Evolutionary conservation across 352 stramenopile species (phyloP).

Genomic region (Thraustochytrium sp.): DNA sequence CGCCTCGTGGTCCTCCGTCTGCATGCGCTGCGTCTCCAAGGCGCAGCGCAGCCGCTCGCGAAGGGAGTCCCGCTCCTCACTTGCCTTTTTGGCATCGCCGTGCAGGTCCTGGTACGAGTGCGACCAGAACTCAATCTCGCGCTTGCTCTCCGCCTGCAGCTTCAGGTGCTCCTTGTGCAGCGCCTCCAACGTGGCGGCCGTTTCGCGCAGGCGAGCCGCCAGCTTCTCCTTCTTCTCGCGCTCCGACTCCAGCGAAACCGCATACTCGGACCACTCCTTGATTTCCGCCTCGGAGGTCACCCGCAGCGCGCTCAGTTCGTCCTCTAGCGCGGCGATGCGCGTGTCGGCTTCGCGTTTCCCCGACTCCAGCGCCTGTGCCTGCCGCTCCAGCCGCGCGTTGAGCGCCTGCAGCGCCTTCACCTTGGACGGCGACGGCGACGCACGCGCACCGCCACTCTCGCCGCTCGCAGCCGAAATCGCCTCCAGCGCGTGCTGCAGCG

Average conservation of each 20-base stretch:
- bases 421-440: neutral
- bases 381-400: neutral
- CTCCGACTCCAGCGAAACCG: neutral
- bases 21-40: slow-evolving; percentile 9
- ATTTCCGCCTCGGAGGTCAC: neutral
- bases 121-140: neutral
- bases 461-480: neutral
- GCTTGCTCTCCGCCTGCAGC: neutral
- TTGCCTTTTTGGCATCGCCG: neutral
- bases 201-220: neutral
- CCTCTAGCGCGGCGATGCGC: neutral
- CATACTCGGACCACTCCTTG: neutral
- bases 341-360: neutral
- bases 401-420: neutral
- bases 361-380: neutral
- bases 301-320: neutral
- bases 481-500: neutral
- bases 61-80: neutral
- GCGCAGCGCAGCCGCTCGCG: neutral
- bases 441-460: neutral
- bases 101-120: neutral
- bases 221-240: neutral
- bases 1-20: neutral
- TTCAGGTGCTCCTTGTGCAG: neutral
- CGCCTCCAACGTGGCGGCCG: neutral